Conservation (phyloP, 2,329 filamentous ascomycete species). For the Trichophyton verrucosum region DNA sequence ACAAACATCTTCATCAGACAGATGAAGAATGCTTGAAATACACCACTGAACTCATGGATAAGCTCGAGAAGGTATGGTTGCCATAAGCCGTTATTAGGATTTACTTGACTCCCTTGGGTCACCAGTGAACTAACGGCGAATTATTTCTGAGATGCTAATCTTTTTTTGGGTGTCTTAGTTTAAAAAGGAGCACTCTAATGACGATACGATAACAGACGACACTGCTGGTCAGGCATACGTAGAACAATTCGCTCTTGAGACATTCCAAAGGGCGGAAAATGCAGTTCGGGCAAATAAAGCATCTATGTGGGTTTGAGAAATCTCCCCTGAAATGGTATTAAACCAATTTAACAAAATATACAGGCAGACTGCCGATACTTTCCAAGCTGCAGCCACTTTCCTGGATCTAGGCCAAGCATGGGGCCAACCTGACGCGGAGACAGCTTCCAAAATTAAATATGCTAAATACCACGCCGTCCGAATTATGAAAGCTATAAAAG, state of each 20-base stretch:
- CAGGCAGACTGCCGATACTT: slow-evolving; percentile 86
- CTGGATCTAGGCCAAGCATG: slow-evolving; percentile 80
- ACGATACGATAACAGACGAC: slow-evolving; percentile 79
- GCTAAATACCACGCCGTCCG: slow-evolving; percentile 91
- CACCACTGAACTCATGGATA: slow-evolving; percentile 78
- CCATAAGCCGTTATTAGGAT: no score
- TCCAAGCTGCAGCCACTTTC: slow-evolving; percentile 84
- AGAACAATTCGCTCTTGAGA: slow-evolving; percentile 84
- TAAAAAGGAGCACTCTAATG: slow-evolving; percentile 58
- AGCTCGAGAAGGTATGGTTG: slow-evolving; percentile 58
- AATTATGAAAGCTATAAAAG: slow-evolving; percentile 81
- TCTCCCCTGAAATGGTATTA: neutral
- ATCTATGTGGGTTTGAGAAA: slow-evolving; percentile 46
- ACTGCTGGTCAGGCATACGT: slow-evolving; percentile 79
- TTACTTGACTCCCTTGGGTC: neutral
- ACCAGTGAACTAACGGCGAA: no score
- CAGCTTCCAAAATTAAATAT: slow-evolving; percentile 79
- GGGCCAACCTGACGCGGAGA: slow-evolving; percentile 61
- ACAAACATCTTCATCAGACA: slow-evolving; percentile 61
- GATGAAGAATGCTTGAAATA: slow-evolving; percentile 70
- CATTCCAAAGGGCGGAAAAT: slow-evolving; percentile 71
- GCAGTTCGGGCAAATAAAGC: slow-evolving; percentile 72
- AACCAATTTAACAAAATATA: slow-evolving; percentile 8
- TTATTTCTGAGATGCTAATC: neutral
- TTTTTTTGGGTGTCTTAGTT: slow-evolving; percentile 33